Percentiles rank a stretch among this genome's conserved stretches.
Evolutionary conservation across 1,284 basidiomycete genomes (phyloP).

Genomic region (Trametes pubescens): DNA sequence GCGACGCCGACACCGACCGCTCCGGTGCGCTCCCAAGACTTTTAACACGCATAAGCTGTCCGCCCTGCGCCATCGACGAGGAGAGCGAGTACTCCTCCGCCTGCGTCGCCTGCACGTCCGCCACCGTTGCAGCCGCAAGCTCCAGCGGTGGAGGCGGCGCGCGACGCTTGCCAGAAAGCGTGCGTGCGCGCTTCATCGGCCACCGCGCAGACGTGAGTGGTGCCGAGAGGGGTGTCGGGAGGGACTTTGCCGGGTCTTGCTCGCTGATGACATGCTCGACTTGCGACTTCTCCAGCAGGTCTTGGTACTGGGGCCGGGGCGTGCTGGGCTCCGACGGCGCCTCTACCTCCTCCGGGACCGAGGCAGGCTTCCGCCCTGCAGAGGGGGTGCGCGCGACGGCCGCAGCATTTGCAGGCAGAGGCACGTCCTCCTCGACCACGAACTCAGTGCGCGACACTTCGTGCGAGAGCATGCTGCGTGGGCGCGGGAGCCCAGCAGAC

Average conservation of each 20-base stretch:
- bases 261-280: slow-evolving; percentile 10
- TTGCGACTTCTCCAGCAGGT: slow-evolving; percentile 5
- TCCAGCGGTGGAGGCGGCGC: slow-evolving; percentile 9
- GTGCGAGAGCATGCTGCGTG: slow-evolving; percentile 31
- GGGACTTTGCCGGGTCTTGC: slow-evolving; percentile 20
- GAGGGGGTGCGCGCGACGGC: slow-evolving; percentile 16
- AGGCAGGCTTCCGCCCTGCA: slow-evolving; percentile 27
- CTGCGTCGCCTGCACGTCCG: slow-evolving; percentile 10
- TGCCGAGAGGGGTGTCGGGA: slow-evolving; percentile 31
- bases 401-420: slow-evolving; percentile 3
- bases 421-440: slow-evolving; percentile 19
- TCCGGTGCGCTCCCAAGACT: slow-evolving; percentile 37
- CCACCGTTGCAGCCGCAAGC: not conserved
- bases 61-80: slow-evolving; percentile 16
- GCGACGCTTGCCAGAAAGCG: slow-evolving; percentile 12
- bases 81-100: slow-evolving; percentile 15
- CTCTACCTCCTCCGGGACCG: slow-evolving; percentile 15
- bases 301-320: not conserved
- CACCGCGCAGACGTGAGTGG: slow-evolving; percentile 3
- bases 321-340: slow-evolving; percentile 9
- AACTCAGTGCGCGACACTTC: slow-evolving; percentile 25
- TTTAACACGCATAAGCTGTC: slow-evolving; percentile 32
- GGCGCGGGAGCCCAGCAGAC: slow-evolving; percentile 12
- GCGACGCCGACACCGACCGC: slow-evolving; percentile 35
- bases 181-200: slow-evolving; percentile 14